phyloP scores from a whole-genome alignment of 106 monocot species.

The Platanthera guangdongensis region DNA sequence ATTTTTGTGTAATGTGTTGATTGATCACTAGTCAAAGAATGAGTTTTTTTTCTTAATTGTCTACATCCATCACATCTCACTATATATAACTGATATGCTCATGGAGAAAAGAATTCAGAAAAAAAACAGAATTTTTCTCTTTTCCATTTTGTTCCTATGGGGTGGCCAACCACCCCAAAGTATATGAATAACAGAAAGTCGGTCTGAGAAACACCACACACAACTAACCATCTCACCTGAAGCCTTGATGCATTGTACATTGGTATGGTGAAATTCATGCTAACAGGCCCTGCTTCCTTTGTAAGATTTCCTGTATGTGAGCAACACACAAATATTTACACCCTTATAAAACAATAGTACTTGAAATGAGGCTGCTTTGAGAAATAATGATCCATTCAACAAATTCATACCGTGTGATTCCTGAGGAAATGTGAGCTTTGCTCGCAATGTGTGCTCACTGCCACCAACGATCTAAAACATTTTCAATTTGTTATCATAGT shows the following conservation, averaged over 20 bases:
- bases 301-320: slow-evolving; percentile 62
- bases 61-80: no score
- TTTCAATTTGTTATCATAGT: background rate
- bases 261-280: slow-evolving; percentile 93
- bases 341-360: background rate
- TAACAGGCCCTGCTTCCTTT: slow-evolving; percentile 96
- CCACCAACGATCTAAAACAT: slow-evolving; percentile 87
- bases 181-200: no score
- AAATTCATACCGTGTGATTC: slow-evolving; percentile 77
- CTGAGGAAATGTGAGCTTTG: slow-evolving; percentile 86
- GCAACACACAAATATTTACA: background rate
- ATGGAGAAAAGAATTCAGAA: no score
- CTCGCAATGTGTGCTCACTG: slow-evolving; percentile 82
- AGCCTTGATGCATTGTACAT: slow-evolving; percentile 94
- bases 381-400: background rate
- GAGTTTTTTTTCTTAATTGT: no score
- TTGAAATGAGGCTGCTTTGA: background rate
- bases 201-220: background rate
- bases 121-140: no score
- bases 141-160: no score
- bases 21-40: no score
- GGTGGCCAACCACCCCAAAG: no score
- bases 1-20: no score
- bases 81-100: no score
- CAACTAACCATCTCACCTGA: slow-evolving; percentile 48